Evolutionary conservation across 2,329 filamentous ascomycete species (phyloP).

Genomic region (Cladobotryum protrusum): DNA sequence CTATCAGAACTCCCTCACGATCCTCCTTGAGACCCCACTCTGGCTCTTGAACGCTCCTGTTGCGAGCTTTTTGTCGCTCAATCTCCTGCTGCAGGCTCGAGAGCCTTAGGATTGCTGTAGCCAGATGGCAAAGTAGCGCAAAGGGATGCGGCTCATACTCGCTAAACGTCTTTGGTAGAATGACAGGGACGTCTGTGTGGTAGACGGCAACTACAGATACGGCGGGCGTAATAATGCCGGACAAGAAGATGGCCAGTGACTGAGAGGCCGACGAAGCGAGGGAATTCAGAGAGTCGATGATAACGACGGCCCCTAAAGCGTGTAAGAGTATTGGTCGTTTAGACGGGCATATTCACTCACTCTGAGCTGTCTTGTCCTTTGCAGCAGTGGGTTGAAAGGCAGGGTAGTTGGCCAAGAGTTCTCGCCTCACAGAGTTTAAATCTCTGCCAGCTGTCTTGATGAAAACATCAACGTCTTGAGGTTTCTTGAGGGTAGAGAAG

Average conservation of each 20-base stretch:
- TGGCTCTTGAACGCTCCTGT: constrained; percentile 69
- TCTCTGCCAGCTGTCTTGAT: constrained; percentile 57
- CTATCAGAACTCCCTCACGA: constrained; percentile 71
- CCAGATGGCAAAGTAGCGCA: constrained; percentile 70
- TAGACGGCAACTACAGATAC: constrained; percentile 74
- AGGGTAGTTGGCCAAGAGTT: constrained; percentile 50
- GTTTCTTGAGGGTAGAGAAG: constrained; percentile 65
- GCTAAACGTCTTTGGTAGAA: constrained; percentile 35
- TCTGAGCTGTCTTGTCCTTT: constrained; percentile 33
- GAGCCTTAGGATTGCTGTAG: constrained; percentile 76
- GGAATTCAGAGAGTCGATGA: constrained; percentile 74
- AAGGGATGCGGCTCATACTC: constrained; percentile 64
- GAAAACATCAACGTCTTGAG: constrained; percentile 59
- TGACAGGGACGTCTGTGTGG: constrained; percentile 69
- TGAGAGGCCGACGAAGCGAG: constrained; percentile 50
- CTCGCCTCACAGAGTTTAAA: constrained; percentile 49
- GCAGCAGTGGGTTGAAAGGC: constrained; percentile 30
- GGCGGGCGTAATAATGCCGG: constrained; percentile 57
- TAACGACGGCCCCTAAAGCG: constrained; percentile 58
- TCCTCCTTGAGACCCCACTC: constrained; percentile 73
- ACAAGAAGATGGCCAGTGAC: constrained; percentile 62
- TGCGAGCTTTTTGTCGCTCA: constrained; percentile 65
- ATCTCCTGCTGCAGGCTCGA: constrained; percentile 70
- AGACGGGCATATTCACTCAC: constrained; percentile 30
- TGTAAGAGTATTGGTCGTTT: neutral